Percentiles rank a stretch among this genome's conserved stretches.
These are phyloP conservation scores for Chrysanthemum lavandulifolium DNA, from an alignment of 129 eudicot species.

Conservation along the genomic window DNA sequence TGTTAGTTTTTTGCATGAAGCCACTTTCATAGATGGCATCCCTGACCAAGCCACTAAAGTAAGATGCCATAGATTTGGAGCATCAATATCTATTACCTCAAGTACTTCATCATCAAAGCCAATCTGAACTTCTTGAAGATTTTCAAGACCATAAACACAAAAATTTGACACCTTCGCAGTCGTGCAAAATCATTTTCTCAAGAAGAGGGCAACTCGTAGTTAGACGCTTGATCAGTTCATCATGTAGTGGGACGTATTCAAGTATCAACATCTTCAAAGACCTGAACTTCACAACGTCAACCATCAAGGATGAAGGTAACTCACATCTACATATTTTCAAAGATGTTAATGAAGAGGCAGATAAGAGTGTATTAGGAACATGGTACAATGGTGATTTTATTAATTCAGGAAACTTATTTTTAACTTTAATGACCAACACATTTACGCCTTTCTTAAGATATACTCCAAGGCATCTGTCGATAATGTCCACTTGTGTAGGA, in stretches of 20 bases:
- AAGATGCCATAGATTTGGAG: conserved; percentile 2
- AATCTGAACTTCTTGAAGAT: neutral
- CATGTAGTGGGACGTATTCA: neutral
- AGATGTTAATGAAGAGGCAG: conserved; percentile 10
- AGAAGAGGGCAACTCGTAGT: no score
- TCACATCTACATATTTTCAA: neutral
- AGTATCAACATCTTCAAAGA: neutral
- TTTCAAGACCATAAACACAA: neutral
- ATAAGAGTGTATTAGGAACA: neutral
- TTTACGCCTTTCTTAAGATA: neutral
- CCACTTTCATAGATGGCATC: neutral
- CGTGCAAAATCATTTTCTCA: no score
- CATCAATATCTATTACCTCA: neutral
- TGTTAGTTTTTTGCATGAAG: conserved; percentile 2
- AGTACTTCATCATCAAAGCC: neutral
- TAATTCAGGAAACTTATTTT: no score
- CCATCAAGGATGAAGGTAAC: conserved; percentile 2
- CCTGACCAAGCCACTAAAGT: neutral
- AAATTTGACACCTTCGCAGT: neutral
- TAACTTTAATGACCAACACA: neutral
- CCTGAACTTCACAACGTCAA: neutral
- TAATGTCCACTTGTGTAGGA: neutral
- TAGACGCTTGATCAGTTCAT: neutral
- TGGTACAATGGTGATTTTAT: no score
- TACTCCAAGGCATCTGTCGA: neutral